Evolutionary conservation across 1,284 basidiomycete genomes (phyloP), one percentile per base, ranked within the genome.

Genomic region (Pseudozyma thailandica): DNA sequence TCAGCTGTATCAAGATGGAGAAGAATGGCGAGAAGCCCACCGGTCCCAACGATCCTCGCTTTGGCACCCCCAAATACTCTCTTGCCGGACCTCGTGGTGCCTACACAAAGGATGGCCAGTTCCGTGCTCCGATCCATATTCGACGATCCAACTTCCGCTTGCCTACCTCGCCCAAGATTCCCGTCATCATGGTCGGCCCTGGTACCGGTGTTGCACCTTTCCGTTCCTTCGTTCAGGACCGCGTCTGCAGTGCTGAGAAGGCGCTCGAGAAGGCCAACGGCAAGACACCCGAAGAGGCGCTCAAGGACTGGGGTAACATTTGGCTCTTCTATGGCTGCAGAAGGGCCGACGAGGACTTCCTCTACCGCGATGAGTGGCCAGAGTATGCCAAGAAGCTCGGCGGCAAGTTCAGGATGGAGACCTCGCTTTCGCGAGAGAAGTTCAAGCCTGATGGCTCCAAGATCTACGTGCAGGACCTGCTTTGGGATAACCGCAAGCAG

Each of bases 141-240:
- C 89, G 96, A 62, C 89, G 96, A 51, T 95, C 93, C 23, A 98
- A 94, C 12, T 98, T 98, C 89, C 88, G 95, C 54, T 85, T 98
- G 59, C 95, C 95, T 6, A 98, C 95, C 15, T 93, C 92, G 82
- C 95, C 95, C 51, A 97, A 96, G 87, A 94, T 93, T 63, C 95
- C 95, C 3, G 91, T 98, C 58, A 94, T 98, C 84, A 98, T 98
- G 95, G 89, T 98, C 82, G 95, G 95, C 52, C 95, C 95, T 59
- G 95, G 95, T 56, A 98, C 94, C 64, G 93, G 94, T 54, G 93
- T 98, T 51, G 95, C 95, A 31, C 95, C 95, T 16, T 98, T 98
- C 92, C 91, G 95, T 63, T 94, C 94, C 1, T 98, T 98, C 83
- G 89, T 98, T 7, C 96, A 98, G 85, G 95, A 98, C 84, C 92